These are phyloP conservation scores for Raddia distichophylla DNA, from an alignment of 176 grass and related monocot species.

Conservation along the genomic window DNA sequence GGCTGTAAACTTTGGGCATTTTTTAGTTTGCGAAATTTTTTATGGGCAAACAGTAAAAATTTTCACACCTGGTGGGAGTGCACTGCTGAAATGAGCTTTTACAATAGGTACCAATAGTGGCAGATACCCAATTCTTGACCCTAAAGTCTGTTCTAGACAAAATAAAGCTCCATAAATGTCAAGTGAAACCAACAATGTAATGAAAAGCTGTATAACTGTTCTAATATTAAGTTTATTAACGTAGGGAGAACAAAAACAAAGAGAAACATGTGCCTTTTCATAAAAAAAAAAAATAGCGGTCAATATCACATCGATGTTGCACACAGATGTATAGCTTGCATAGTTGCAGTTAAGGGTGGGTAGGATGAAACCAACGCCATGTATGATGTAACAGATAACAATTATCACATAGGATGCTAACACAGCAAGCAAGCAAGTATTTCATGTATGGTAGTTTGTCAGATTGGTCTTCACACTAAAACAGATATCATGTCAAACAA, in stretches of 20 bases:
- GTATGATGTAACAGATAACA: neutral
- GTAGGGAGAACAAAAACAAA: neutral
- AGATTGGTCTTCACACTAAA: neutral
- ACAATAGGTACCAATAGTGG: slow-evolving; percentile 75
- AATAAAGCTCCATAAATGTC: slow-evolving; percentile 15
- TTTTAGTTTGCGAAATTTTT: no score
- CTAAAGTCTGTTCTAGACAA: slow-evolving; percentile 63
- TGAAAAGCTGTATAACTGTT: neutral
- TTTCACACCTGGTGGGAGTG: slow-evolving; percentile 85
- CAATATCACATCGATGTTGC: neutral
- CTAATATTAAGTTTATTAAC: neutral
- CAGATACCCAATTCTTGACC: slow-evolving; percentile 82
- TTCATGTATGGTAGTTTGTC: neutral
- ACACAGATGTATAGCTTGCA: neutral
- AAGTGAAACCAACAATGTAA: slow-evolving; percentile 6
- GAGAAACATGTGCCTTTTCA: neutral
- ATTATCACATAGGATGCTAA: slow-evolving; percentile 8
- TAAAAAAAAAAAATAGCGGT: neutral
- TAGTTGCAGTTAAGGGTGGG: neutral
- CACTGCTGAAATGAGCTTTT: slow-evolving; percentile 88
- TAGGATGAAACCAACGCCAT: neutral
- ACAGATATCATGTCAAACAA: neutral
- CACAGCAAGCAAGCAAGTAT: neutral
- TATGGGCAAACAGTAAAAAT: no score
- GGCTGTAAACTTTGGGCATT: no score